phyloP scores from a whole-genome alignment of 306 rosid genomes.

The Crotalaria pallida region DNA sequence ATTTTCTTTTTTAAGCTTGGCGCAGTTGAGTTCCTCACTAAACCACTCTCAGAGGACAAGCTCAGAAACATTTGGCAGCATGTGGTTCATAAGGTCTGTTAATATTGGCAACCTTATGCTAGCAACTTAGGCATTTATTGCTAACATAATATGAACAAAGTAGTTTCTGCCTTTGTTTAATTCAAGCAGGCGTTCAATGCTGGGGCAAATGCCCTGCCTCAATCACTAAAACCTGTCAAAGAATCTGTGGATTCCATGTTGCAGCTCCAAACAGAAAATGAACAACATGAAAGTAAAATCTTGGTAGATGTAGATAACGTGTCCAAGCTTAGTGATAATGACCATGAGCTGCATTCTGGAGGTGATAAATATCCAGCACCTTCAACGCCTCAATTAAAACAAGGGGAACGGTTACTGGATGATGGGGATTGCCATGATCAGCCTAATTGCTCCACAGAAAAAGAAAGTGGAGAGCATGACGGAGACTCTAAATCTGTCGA shows the following conservation, averaged over 20 bases:
- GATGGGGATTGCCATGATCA: constrained; percentile 92
- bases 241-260: constrained; percentile 52
- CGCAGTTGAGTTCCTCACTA: constrained; percentile 80
- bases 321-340: constrained; percentile 36
- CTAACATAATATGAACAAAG: background rate
- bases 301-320: constrained; percentile 37
- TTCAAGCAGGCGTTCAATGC: constrained; percentile 83
- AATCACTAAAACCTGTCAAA: constrained; percentile 59
- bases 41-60: constrained; percentile 91
- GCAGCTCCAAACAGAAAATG: constrained; percentile 45
- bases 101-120: constrained; percentile 4
- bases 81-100: constrained; percentile 92
- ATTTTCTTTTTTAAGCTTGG: constrained; percentile 65
- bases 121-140: background rate
- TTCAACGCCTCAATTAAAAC: constrained; percentile 86
- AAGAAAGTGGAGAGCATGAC: constrained; percentile 66
- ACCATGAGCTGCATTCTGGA: constrained; percentile 47
- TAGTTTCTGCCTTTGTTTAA: constrained; percentile 33
- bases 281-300: constrained; percentile 18
- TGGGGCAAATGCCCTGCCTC: constrained; percentile 40
- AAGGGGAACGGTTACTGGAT: constrained; percentile 63
- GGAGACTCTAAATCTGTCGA: constrained; percentile 81
- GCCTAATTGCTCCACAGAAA: constrained; percentile 54
- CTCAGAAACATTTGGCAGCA: constrained; percentile 98
- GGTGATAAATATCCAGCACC: constrained; percentile 95